Base-by-base conservation (phyloP, 331 rosid species). In the Arachis monticola region DNA sequence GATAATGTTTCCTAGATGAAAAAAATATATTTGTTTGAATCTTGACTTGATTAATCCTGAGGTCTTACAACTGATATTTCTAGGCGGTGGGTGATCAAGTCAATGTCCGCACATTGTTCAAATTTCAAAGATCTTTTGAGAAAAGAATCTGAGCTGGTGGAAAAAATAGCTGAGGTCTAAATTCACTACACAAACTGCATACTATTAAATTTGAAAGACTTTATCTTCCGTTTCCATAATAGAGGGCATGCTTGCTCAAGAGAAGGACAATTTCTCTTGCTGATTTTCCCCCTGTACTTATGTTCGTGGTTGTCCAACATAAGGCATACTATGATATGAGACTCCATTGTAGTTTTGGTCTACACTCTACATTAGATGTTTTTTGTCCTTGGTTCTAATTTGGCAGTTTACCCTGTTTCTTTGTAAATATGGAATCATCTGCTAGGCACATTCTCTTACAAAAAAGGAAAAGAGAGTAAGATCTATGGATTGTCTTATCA, bases 11-110 rank as follows among this genome's bases (percentile, higher is more conserved):
- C 47, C 64, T 14, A 67, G 53, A 70, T 72, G 76, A 17, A 81
- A 62, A 12, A 67, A 67, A 51, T 60, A 11, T 22, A 60, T 74
- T 13, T 10, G 7, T 73, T 63, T 42, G 59, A 60, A 58, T 53
- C 9, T 76, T 75, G 46, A 70, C 55, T 72, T 38, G 14, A 56
- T 69, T 64, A 61, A 69, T 62, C 42, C 5, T 4, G 7, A 57
- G 61, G 61, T 56, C 48, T 22, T 52, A 47, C 32, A 70, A 73
- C 67, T 31, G 51, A 78, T 82, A 72, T 83, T 83, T 79, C 70
- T 82, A 94, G 97, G 92, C 86, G 92, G 55, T 94, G 99, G 99
- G 92, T 86, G 85, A 88, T 92, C 88, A 90, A 90, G 88, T 86
- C 87, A 76, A 82, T 94, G 60, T 74, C 86, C 73, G 85, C 89